Evolutionary conservation across 768 basidiomycete genomes (phyloP).

Genomic region (Mycena filopes): DNA sequence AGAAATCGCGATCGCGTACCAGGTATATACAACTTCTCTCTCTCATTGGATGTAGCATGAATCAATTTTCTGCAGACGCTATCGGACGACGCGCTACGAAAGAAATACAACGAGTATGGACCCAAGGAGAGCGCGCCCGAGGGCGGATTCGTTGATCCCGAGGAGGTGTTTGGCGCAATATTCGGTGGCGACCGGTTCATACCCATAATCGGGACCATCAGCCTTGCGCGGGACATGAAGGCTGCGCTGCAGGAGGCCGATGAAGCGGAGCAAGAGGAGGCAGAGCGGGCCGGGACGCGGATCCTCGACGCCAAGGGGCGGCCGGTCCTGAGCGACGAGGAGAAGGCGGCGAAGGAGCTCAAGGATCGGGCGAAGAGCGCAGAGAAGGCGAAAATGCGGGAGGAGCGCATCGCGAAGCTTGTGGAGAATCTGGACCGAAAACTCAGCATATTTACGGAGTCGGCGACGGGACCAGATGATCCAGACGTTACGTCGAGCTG

Average conservation of each 20-base stretch:
- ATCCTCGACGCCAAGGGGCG: conserved; percentile 63
- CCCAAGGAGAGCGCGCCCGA: conserved; percentile 85
- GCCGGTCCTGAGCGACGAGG: conserved; percentile 71
- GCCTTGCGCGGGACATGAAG: conserved; percentile 93
- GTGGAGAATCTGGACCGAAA: conserved; percentile 84
- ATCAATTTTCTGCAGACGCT: conserved; percentile 60
- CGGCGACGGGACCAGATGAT: conserved; percentile 76
- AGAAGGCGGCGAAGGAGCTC: conserved; percentile 79
- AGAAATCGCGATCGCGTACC: conserved; percentile 89
- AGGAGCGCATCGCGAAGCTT: conserved; percentile 79
- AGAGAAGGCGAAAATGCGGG: conserved; percentile 87
- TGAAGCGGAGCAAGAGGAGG: conserved; percentile 63
- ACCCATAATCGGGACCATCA: conserved; percentile 90
- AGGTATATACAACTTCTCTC: conserved; percentile 3
- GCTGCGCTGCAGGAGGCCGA: conserved; percentile 89
- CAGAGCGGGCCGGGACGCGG: conserved; percentile 66
- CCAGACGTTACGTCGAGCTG: conserved; percentile 76
- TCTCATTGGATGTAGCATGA: neutral
- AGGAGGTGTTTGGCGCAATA: conserved; percentile 83
- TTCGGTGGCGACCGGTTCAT: conserved; percentile 91
- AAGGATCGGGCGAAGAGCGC: conserved; percentile 71
- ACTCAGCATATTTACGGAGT: conserved; percentile 89
- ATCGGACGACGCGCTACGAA: conserved; percentile 77
- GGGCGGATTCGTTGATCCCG: conserved; percentile 89
- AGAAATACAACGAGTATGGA: conserved; percentile 93